Evolutionary conservation across 257 asterid species (phyloP).

Genomic region (Nicotiana attenuata): DNA sequence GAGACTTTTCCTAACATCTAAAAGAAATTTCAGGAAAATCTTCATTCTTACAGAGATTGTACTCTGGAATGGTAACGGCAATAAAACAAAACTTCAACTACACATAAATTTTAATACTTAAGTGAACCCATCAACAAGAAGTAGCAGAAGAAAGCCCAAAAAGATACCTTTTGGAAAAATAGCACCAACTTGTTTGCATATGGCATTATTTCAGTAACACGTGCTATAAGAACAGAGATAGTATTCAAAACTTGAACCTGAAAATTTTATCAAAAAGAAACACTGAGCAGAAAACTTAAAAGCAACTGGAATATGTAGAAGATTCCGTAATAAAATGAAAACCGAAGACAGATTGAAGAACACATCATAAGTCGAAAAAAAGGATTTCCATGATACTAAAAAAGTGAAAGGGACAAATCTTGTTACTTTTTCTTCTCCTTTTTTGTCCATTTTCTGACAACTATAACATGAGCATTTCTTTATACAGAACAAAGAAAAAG

Average conservation of each 20-base stretch:
- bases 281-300: neutral
- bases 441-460: neutral
- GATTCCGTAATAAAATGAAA: neutral
- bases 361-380: neutral
- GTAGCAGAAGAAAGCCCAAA: neutral
- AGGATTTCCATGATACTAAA: neutral
- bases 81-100: neutral
- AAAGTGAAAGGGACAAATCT: neutral
- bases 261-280: slow-evolving; percentile 19
- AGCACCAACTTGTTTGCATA: slow-evolving; percentile 74
- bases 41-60: neutral
- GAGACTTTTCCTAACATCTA: neutral
- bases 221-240: slow-evolving; percentile 75
- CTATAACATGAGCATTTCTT: neutral
- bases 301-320: neutral
- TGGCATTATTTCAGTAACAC: slow-evolving; percentile 60
- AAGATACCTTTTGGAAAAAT: slow-evolving; percentile 79
- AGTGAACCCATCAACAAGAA: neutral
- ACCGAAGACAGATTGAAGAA: neutral
- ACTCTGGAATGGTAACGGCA: neutral
- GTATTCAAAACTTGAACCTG: slow-evolving; percentile 98
- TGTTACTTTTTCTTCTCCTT: neutral
- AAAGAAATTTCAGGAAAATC: neutral
- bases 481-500: neutral
- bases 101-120: neutral